A percentile compares a stretch with the other conserved stretches of the same genome.
Conservation (phyloP, 768 basidiomycete species). For the Panellus pusillus region DNA sequence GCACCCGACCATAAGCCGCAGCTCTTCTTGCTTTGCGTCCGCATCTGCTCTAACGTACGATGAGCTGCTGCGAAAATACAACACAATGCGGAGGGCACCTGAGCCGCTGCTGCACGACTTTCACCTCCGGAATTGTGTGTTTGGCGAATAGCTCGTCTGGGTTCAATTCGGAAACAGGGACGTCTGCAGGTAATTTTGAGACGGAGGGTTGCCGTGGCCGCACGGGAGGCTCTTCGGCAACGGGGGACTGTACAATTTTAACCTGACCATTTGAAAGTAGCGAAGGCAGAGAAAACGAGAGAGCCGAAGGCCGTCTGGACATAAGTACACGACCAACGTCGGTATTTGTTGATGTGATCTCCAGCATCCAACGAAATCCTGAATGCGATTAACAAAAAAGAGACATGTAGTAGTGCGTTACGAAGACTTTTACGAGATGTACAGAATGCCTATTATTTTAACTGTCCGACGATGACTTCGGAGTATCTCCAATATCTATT, state of each 20-base stretch:
- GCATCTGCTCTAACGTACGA: slow-evolving; percentile 62
- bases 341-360: not conserved
- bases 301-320: slow-evolving; percentile 28
- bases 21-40: slow-evolving; percentile 84
- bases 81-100: slow-evolving; percentile 42
- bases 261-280: slow-evolving; percentile 27
- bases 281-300: slow-evolving; percentile 21
- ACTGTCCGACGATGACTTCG: slow-evolving; percentile 32
- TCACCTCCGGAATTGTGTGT: slow-evolving; percentile 72
- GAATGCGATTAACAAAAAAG: slow-evolving; percentile 2
- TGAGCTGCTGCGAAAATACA: not conserved
- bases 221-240: not conserved
- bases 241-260: slow-evolving; percentile 15
- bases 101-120: slow-evolving; percentile 61
- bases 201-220: slow-evolving; percentile 15
- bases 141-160: slow-evolving; percentile 77
- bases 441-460: slow-evolving; percentile 21
- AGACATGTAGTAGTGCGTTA: slow-evolving; percentile 11
- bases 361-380: not conserved
- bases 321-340: slow-evolving; percentile 18
- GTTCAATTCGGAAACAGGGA: slow-evolving; percentile 36
- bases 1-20: slow-evolving; percentile 91
- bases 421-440: slow-evolving; percentile 15
- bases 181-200: slow-evolving; percentile 27
- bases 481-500: slow-evolving; percentile 32